Percentiles rank a stretch among this genome's conserved stretches.
These are phyloP conservation scores for Bipolaris cookei DNA, from an alignment of 2,329 filamentous ascomycete species.

Conservation along the genomic window DNA sequence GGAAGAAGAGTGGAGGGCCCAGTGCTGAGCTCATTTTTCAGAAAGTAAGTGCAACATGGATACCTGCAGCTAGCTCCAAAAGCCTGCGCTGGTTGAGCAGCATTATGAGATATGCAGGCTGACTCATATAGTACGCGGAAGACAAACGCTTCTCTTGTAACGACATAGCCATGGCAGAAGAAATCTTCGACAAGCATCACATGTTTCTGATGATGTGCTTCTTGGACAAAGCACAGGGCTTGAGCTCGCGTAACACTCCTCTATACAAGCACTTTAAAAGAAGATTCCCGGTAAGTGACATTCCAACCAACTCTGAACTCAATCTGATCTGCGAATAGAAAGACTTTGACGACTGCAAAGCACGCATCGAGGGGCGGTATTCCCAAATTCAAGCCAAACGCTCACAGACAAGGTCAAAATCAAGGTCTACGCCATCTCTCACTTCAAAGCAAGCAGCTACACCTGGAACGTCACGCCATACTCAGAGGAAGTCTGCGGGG, in stretches of 20 bases:
- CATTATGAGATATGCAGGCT: slow-evolving; percentile 2
- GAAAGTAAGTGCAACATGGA: slow-evolving; percentile 36
- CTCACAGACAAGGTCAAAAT: slow-evolving; percentile 14
- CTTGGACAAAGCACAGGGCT: slow-evolving; percentile 52
- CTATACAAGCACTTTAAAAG: slow-evolving; percentile 51
- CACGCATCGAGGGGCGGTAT: slow-evolving; percentile 39
- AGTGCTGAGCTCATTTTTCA: slow-evolving; percentile 50
- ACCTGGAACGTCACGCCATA: slow-evolving; percentile 6
- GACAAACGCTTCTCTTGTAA: slow-evolving; percentile 38
- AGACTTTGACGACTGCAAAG: slow-evolving; percentile 41
- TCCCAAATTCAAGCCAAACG: slow-evolving; percentile 22
- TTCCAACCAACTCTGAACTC: neutral
- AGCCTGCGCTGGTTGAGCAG: neutral
- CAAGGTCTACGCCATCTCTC: slow-evolving; percentile 13
- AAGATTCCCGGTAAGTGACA: slow-evolving; percentile 43
- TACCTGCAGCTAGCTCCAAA: no score
- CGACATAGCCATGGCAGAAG: slow-evolving; percentile 32
- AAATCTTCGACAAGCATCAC: slow-evolving; percentile 46
- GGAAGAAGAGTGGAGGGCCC: slow-evolving; percentile 49
- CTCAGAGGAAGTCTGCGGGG: slow-evolving; percentile 12
- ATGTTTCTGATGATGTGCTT: slow-evolving; percentile 56
- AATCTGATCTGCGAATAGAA: slow-evolving; percentile 28
- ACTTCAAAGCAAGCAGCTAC: slow-evolving; percentile 7
- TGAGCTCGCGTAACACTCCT: slow-evolving; percentile 53
- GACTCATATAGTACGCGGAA: slow-evolving; percentile 44